Evolutionary conservation across 495 filamentous ascomycete species (phyloP).

Genomic region (Terfezia boudieri): DNA sequence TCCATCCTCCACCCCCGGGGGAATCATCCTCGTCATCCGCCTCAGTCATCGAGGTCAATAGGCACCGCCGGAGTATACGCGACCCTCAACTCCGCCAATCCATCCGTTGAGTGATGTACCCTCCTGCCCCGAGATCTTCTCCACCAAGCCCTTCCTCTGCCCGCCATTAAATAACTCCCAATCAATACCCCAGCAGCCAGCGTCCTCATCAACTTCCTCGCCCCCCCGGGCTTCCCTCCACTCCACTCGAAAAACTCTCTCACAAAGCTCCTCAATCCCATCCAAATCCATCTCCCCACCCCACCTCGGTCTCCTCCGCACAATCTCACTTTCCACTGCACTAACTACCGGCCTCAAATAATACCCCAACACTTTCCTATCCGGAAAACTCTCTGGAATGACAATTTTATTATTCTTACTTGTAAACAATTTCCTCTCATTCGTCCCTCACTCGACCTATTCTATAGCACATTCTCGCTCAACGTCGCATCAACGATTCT

Average conservation of each 20-base stretch:
- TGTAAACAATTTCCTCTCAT: conserved; percentile 62
- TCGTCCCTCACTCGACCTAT: conserved; percentile 51
- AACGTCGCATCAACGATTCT: conserved; percentile 87
- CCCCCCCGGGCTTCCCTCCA: conserved; percentile 47
- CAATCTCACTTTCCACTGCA: conserved; percentile 22
- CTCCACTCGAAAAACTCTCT: conserved; percentile 71
- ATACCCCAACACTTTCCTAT: conserved; percentile 52
- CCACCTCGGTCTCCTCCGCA: conserved; percentile 63
- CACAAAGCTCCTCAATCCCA: conserved; percentile 46
- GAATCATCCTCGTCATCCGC: conserved; percentile 30
- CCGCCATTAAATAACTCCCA: conserved; percentile 23
- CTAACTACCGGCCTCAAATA: conserved; percentile 77
- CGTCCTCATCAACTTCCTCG: conserved; percentile 61
- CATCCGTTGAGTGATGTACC: conserved; percentile 50
- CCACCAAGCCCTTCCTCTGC: conserved; percentile 4
- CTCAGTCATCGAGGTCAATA: conserved; percentile 47
- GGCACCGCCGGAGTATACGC: conserved; percentile 55
- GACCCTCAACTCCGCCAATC: conserved; percentile 49
- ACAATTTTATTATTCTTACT: conserved; percentile 47
- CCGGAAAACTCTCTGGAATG: conserved; percentile 67
- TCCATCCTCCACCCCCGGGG: conserved; percentile 28
- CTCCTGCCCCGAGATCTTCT: conserved; percentile 36
- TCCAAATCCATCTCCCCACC: conserved; percentile 41
- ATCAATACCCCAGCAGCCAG: conserved; percentile 37
- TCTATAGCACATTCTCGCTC: conserved; percentile 77